Evolutionary conservation across 75 land plant species (phyloP).

Genomic region (Picea sitchensis): DNA sequence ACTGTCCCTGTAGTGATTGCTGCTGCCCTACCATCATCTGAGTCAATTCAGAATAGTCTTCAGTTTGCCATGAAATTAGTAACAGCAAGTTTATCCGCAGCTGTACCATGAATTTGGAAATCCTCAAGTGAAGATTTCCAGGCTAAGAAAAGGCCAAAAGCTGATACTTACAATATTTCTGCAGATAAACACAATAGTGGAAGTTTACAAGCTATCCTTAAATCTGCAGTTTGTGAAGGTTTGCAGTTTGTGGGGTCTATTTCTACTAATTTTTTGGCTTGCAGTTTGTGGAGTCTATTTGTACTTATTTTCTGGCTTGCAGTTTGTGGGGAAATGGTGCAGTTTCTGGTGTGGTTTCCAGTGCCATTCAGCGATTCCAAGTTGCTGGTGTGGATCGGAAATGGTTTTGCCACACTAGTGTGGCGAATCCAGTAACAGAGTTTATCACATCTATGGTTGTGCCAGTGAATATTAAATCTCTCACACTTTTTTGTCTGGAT

Average conservation of each 20-base stretch:
- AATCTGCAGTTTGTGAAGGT: neutral
- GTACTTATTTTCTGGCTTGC: neutral
- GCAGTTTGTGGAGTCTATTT: neutral
- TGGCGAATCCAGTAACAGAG: neutral
- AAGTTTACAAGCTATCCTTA: neutral
- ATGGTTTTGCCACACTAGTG: neutral
- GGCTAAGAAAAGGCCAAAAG: neutral
- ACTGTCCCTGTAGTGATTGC: neutral
- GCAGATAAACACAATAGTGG: neutral
- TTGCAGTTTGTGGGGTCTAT: neutral
- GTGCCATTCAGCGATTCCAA: neutral
- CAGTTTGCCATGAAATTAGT: neutral
- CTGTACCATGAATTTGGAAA: neutral
- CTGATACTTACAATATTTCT: neutral
- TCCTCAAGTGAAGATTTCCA: neutral
- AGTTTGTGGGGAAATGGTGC: neutral
- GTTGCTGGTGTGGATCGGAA: neutral
- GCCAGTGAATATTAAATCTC: neutral
- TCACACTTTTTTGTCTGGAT: neutral
- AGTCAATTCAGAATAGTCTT: neutral
- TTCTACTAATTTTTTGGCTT: neutral
- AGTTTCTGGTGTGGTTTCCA: neutral
- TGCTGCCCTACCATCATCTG: neutral
- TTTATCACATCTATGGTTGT: neutral
- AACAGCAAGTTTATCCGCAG: neutral